Percentiles rank a stretch among this genome's conserved stretches.
Evolutionary conservation across 2,329 filamentous ascomycete species (phyloP).

Genomic region (Thielaviopsis cerberus): DNA sequence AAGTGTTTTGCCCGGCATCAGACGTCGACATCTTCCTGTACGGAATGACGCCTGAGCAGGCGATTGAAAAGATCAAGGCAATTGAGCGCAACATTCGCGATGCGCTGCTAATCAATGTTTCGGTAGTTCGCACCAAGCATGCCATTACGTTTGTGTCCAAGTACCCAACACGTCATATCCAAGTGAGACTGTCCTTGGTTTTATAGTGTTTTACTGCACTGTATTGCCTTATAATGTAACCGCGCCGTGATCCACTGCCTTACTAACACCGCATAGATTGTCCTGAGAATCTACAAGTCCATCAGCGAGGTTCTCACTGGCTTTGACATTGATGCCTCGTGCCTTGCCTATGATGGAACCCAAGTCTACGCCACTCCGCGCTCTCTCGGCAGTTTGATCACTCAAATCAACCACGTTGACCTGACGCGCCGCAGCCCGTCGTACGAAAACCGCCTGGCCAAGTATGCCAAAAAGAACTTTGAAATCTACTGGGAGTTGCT

Average conservation of each 20-base stretch:
- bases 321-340: constrained; percentile 74
- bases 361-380: constrained; percentile 66
- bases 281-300: constrained; percentile 68
- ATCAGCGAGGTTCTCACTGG: constrained; percentile 71
- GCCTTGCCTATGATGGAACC: constrained; percentile 60
- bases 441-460: constrained; percentile 72
- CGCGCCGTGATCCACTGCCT: no score
- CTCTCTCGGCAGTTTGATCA: constrained; percentile 61
- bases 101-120: constrained; percentile 64
- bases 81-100: constrained; percentile 62
- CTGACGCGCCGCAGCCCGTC: constrained; percentile 63
- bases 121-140: constrained; percentile 69
- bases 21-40: constrained; percentile 80
- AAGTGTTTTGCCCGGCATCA: constrained; percentile 62
- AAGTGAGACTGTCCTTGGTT: constrained; percentile 65
- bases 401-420: constrained; percentile 66
- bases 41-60: constrained; percentile 57
- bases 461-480: constrained; percentile 70
- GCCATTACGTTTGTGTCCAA: constrained; percentile 71
- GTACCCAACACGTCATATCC: constrained; percentile 67
- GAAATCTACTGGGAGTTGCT: constrained; percentile 65
- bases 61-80: constrained; percentile 64
- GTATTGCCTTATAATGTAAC: no score
- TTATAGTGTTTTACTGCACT: no score
- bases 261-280: no score